Evolutionary conservation across 148 eudicot species (phyloP).

Genomic region (Agrostemma githago): DNA sequence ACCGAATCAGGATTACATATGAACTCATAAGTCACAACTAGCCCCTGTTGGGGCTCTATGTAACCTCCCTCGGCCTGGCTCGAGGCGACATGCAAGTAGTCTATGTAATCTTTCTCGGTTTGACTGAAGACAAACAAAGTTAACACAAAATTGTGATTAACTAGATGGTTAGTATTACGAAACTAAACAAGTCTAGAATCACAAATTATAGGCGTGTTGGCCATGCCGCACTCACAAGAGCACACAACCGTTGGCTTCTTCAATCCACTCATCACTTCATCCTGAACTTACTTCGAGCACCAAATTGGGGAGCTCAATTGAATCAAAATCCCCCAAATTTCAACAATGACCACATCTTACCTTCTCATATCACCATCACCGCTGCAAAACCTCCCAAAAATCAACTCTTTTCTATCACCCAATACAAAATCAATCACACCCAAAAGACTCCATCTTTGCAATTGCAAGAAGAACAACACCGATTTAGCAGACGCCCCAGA

Average conservation of each 20-base stretch:
- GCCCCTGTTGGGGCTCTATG: too few species aligned
- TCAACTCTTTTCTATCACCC: slow-evolving; percentile 27
- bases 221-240: not conserved
- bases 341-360: slow-evolving; percentile 36
- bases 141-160: too few species aligned
- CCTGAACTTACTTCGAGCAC: too few species aligned
- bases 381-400: slow-evolving; percentile 14
- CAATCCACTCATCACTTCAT: not conserved
- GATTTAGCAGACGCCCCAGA: slow-evolving; percentile 61
- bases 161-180: too few species aligned
- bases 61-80: too few species aligned
- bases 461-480: slow-evolving; percentile 36
- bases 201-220: not conserved
- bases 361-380: slow-evolving; percentile 37
- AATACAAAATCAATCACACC: slow-evolving; percentile 7
- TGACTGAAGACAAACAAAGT: too few species aligned
- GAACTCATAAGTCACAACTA: too few species aligned
- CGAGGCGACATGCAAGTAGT: too few species aligned
- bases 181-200: too few species aligned
- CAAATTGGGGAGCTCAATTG: too few species aligned
- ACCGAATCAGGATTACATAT: too few species aligned
- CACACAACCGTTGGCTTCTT: not conserved
- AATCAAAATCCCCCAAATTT: not conserved
- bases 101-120: too few species aligned
- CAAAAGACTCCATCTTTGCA: slow-evolving; percentile 22